Conservation (phyloP, 257 asterid species). For the Przewalskia tangutica region DNA sequence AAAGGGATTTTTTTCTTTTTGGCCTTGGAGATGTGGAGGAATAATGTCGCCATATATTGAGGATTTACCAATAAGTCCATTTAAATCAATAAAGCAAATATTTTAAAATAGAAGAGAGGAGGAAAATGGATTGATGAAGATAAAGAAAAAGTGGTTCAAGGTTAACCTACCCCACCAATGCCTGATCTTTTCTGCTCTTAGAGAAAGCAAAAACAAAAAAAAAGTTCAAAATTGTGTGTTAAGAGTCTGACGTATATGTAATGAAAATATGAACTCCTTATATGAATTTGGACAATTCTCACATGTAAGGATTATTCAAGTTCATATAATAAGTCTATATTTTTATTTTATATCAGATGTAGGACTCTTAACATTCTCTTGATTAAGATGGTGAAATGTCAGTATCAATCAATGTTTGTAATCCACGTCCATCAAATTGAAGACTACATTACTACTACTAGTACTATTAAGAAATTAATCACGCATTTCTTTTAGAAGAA, state of each 20-base stretch:
- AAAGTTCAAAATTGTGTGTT: no score
- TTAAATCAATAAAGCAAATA: slow-evolving; percentile 8
- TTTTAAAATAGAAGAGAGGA: neutral
- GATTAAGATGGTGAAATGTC: neutral
- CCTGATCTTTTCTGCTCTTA: slow-evolving; percentile 1
- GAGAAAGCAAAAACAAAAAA: neutral
- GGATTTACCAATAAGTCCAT: slow-evolving; percentile 3
- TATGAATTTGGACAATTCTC: no score
- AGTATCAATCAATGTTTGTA: neutral
- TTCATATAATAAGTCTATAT: no score
- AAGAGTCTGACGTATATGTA: no score
- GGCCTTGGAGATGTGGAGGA: slow-evolving; percentile 11
- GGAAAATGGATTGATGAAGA: slow-evolving; percentile 15
- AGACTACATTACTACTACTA: neutral
- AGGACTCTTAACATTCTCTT: no score
- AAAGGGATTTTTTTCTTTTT: neutral
- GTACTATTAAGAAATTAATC: neutral
- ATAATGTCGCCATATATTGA: neutral
- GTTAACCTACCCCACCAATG: slow-evolving; percentile 19
- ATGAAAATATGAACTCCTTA: no score
- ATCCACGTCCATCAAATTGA: neutral
- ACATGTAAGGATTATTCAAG: no score
- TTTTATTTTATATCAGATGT: no score
- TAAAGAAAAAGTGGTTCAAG: slow-evolving; percentile 28
- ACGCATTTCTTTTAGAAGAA: neutral